These are phyloP conservation scores for Mycena galericulata DNA, from an alignment of 768 basidiomycete genomes.

Conservation along the genomic window DNA sequence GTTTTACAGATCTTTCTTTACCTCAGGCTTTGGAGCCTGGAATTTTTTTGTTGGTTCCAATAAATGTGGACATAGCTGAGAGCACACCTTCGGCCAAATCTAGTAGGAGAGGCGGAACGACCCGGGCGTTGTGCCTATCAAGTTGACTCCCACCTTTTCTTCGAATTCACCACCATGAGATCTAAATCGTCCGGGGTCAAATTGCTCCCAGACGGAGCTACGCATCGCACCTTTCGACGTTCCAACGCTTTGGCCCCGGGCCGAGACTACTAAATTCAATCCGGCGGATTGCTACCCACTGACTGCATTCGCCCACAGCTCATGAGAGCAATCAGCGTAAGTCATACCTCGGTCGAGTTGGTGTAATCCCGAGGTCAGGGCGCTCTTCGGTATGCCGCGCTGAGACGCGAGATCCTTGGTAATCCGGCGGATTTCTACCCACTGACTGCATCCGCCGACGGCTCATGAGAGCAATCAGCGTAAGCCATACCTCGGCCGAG, in stretches of 20 bases:
- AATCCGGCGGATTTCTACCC: too few relatives aligned
- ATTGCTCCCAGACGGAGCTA: not conserved
- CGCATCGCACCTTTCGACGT: constrained; percentile 2
- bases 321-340: too few relatives aligned
- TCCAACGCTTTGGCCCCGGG: constrained; percentile 2
- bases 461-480: too few relatives aligned
- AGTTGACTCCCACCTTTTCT: not conserved
- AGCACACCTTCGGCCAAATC: too few relatives aligned
- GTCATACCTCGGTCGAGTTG: constrained; percentile 4
- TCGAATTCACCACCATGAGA: constrained; percentile 6
- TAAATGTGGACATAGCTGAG: too few relatives aligned
- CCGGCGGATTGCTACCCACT: too few relatives aligned
- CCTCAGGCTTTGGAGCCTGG: too few relatives aligned
- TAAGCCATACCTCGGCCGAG: too few relatives aligned
- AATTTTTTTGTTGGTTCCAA: too few relatives aligned
- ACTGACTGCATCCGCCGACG: too few relatives aligned
- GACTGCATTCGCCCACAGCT: too few relatives aligned
- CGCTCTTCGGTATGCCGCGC: not conserved
- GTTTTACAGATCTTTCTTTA: too few relatives aligned
- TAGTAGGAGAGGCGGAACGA: constrained; percentile 9
- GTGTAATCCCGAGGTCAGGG: constrained; percentile 12
- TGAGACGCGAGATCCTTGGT: not conserved
- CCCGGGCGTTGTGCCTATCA: constrained; percentile 1
- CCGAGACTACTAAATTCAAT: constrained; percentile 9
- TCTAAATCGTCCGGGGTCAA: constrained; percentile 1